These are phyloP conservation scores for Scutellaria minor DNA, from an alignment of 257 asterid genomes.

Conservation along the genomic window DNA sequence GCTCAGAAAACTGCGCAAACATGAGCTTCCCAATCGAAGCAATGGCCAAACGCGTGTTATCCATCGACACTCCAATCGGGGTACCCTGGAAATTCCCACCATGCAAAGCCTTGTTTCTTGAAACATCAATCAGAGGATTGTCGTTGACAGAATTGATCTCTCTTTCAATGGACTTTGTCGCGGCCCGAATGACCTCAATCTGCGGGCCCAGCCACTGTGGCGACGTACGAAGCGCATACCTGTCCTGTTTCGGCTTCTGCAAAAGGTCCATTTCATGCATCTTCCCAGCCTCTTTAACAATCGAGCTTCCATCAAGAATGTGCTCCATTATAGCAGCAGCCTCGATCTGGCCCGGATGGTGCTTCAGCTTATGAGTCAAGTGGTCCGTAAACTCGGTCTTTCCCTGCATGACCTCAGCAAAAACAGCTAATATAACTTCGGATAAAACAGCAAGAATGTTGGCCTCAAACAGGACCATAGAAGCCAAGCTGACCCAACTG, in stretches of 20 bases:
- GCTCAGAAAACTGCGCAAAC: constrained; percentile 47
- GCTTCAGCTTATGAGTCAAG: constrained; percentile 49
- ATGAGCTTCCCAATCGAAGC: constrained; percentile 52
- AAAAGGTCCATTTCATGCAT: constrained; percentile 42
- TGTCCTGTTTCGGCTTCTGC: constrained; percentile 52
- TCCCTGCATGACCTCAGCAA: constrained; percentile 53
- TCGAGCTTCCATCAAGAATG: constrained; percentile 47
- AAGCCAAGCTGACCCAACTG: constrained; percentile 54
- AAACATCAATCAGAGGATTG: constrained; percentile 47
- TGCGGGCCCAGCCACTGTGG: constrained; percentile 58
- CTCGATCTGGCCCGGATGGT: constrained; percentile 56
- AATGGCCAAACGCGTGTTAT: constrained; percentile 45
- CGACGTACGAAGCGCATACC: constrained; percentile 51
- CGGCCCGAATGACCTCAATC: constrained; percentile 49
- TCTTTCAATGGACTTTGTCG: constrained; percentile 46
- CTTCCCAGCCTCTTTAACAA: constrained; percentile 37
- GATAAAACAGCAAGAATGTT: constrained; percentile 39
- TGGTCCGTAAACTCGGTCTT: constrained; percentile 54
- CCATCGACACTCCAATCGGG: constrained; percentile 55
- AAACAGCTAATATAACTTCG: constrained; percentile 40
- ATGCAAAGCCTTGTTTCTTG: constrained; percentile 47
- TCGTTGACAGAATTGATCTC: constrained; percentile 53
- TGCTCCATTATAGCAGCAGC: constrained; percentile 53
- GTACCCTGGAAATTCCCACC: constrained; percentile 56
- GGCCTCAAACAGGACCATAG: constrained; percentile 44